Evolutionary conservation across 78 protist species (phyloP), one percentile per base, ranked within the genome.

Genomic region (Mastigamoeba balamuthi): DNA sequence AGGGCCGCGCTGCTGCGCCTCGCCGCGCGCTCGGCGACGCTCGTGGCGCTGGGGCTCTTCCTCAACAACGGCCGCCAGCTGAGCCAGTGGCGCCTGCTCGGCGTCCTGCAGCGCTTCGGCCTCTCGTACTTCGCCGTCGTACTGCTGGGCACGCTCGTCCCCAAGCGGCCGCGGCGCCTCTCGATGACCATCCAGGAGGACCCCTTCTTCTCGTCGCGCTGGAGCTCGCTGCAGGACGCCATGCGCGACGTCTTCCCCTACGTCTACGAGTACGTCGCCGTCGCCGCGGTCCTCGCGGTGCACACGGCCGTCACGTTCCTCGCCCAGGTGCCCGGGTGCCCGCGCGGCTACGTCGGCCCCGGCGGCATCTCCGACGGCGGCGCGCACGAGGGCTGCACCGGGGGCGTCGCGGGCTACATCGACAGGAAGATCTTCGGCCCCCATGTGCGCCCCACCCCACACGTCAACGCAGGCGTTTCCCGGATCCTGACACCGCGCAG

Each of bases 61-160:
- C 38, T 87, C 10, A 72, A 58, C 66, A 74, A 78, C 68, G 75
- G 84, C 7, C 53, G 66, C 8, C n/a, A 75, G 66, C 38, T 85
- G 9, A n/a, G 36, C 23, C 36, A 74, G 35, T 81, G 86, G 81
- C 74, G 92, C 53, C 69, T 87, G 6, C 83, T 80, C 38, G 88
- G 88, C 53, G 92, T 87, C 0, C 70, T 86, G 27, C 86, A 86
- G 74, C 53, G 91, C 70, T 86, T 86, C 67, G 82, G 75, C 27
- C 28, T 86, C 6, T 66, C 81, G 40, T 86, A 86, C 70, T 38
- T 86, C 3, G 79, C 77, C 3, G 78, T 77, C 58, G 76, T 81
- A 7, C 53, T 71, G 6, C 41, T 80, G n/a, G 52, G 78, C 64
- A 5, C 74, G 17, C 78, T 52, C 38, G 66, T 79, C 28, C 92